Base-by-base conservation (phyloP, 306 rosid genomes). In the Senna siamea region DNA sequence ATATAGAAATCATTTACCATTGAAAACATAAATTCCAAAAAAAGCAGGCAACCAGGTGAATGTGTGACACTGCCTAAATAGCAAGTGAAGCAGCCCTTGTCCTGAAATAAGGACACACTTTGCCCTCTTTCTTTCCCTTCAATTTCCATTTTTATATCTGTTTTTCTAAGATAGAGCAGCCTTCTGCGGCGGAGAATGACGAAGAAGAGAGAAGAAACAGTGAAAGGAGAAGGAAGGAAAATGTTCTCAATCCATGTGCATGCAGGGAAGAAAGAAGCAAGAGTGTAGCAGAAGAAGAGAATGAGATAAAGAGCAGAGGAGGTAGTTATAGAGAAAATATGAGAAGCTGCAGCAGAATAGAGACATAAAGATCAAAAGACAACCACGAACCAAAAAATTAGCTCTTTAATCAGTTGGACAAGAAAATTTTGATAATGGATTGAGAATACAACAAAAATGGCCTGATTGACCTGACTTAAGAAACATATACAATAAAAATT, bases 371-470 rank as follows among this genome's bases (percentile, higher is more conserved):
- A 54, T 15, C 30, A 69, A 60, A 4, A 73, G 50, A 35, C n/a
- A n/a, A n/a, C n/a, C n/a, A n/a, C n/a, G n/a, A n/a, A n/a, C n/a
- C n/a, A 20, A 72, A 60, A 80, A 26, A 26, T 26, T 26, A 26
- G 3, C 30, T 26, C 30, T 26, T 26, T 26, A 26, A 26, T 57
- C 60, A 66, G 73, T 61, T 63, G 78, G 83, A 76, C 76, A 59
- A 71, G 77, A 78, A 64, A 73, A 50, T 10, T 51, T 41, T 46
- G 76, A 59, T 50, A 55, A 60, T 67, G 86, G 83, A 85, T 74
- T 59, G 81, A 77, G 69, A 87, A 79, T 85, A 88, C 89, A 87
- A 76, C 72, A 84, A 69, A 78, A 73, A 75, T 37, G 86, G 87
- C 80, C 75, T 11, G 70, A 78, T 69, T 71, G 57, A 56, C 89